Conservation (phyloP, 495 filamentous ascomycete species). For the Xylaria acuta region DNA sequence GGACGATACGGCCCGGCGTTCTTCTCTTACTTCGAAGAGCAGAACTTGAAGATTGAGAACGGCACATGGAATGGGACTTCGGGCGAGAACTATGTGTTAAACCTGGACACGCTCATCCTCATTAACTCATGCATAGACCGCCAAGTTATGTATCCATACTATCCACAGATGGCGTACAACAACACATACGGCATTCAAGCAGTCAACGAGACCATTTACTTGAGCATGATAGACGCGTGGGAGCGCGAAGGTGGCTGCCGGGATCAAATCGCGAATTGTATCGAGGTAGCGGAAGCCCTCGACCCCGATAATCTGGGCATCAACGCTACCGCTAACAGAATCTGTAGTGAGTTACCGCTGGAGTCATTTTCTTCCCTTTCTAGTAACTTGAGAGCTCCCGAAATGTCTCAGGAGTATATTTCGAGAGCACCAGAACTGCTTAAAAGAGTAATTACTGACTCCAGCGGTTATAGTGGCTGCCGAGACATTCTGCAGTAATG, state of each 20-base stretch:
- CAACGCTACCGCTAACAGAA: slow-evolving; percentile 55
- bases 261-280: slow-evolving; percentile 58
- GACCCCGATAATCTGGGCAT: slow-evolving; percentile 58
- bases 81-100: slow-evolving; percentile 36
- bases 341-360: no score
- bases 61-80: slow-evolving; percentile 47
- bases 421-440: no score
- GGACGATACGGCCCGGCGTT: slow-evolving; percentile 67
- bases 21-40: slow-evolving; percentile 65
- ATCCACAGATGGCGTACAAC: slow-evolving; percentile 71
- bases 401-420: no score
- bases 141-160: slow-evolving; percentile 66
- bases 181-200: slow-evolving; percentile 77
- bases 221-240: slow-evolving; percentile 45
- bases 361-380: no score
- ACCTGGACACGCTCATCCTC: slow-evolving; percentile 41
- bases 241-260: slow-evolving; percentile 55
- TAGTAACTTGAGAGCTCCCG: no score
- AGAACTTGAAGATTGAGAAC: slow-evolving; percentile 61
- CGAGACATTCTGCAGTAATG: slow-evolving; percentile 49
- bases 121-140: slow-evolving; percentile 81
- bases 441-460: no score
- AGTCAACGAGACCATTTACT: slow-evolving; percentile 61
- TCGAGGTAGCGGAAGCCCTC: slow-evolving; percentile 44
- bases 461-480: no score